A percentile compares a stretch with the other conserved stretches of the same genome.
Conservation (phyloP, 768 basidiomycete genomes). For the Gelatoporia subvermispora region DNA sequence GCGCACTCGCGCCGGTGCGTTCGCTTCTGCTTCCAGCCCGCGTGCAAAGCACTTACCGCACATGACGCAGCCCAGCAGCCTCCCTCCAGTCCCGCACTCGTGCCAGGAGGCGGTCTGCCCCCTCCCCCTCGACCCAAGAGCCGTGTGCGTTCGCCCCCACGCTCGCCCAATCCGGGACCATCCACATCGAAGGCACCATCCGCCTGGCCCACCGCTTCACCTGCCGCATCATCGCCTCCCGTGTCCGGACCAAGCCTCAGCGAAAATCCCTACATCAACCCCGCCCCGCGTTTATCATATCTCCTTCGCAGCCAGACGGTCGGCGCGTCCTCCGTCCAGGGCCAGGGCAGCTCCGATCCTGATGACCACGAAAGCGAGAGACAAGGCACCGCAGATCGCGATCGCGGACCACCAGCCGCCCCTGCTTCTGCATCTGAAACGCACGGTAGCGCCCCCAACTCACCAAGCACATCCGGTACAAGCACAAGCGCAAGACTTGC, state of each 20-base stretch:
- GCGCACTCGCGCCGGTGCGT: constrained; percentile 5
- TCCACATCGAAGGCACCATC: too few relatives aligned
- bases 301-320: constrained; percentile 10
- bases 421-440: too few relatives aligned
- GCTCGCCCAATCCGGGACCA: constrained; percentile 6
- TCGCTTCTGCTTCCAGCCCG: not conserved
- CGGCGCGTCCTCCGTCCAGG: too few relatives aligned
- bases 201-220: too few relatives aligned
- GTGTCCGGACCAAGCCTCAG: not conserved
- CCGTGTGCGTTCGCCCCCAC: constrained; percentile 11
- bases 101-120: constrained; percentile 13
- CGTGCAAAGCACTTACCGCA: not conserved
- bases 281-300: constrained; percentile 26
- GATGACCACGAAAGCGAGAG: too few relatives aligned
- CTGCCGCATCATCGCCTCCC: constrained; percentile 7
- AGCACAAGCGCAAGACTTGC: too few relatives aligned
- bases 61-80: not conserved
- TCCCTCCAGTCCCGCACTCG: not conserved
- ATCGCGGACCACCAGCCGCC: too few relatives aligned
- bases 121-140: constrained; percentile 20
- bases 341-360: too few relatives aligned
- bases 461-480: too few relatives aligned
- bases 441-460: too few relatives aligned
- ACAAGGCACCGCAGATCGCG: too few relatives aligned
- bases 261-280: constrained; percentile 33